A percentile compares a stretch with the other conserved stretches of the same genome.
These are phyloP conservation scores for Graphilbum ipis-grandicollis DNA, from an alignment of 2,329 filamentous ascomycete genomes.

Conservation along the genomic window DNA sequence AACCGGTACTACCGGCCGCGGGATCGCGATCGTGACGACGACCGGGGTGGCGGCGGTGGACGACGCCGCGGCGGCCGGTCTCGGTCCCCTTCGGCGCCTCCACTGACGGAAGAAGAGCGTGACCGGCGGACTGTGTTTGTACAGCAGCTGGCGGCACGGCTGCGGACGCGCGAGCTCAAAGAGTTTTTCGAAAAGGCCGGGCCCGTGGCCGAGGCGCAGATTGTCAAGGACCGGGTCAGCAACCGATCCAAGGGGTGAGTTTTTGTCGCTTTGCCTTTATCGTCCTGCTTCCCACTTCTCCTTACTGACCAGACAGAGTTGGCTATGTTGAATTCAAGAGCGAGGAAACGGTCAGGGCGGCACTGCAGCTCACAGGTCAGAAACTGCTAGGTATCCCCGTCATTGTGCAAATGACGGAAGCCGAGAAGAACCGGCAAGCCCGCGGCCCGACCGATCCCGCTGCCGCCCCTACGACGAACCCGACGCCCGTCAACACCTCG, in stretches of 20 bases:
- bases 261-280: neutral
- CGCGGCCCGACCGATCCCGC: constrained; percentile 48
- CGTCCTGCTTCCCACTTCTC: neutral
- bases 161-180: constrained; percentile 83
- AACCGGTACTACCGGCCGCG: constrained; percentile 39
- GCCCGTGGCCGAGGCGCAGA: constrained; percentile 90
- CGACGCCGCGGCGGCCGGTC: neutral
- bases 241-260: constrained; percentile 91
- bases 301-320: constrained; percentile 41
- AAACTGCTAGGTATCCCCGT: constrained; percentile 97
- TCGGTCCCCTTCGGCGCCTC: constrained; percentile 30
- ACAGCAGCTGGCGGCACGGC: constrained; percentile 86
- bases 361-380: constrained; percentile 95
- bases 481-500: constrained; percentile 49
- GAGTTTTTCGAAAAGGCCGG: constrained; percentile 92
- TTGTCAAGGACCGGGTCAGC: constrained; percentile 94
- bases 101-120: constrained; percentile 79
- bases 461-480: no score
- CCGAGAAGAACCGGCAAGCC: constrained; percentile 96
- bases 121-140: constrained; percentile 96
- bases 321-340: constrained; percentile 98
- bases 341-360: constrained; percentile 82
- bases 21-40: constrained; percentile 27
- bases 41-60: constrained; percentile 7
- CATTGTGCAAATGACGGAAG: constrained; percentile 95